A percentile compares a stretch with the other conserved stretches of the same genome.
Evolutionary conservation across 805 yeast genomes (phyloP).

Genomic region (Torulaspora franciscae): DNA sequence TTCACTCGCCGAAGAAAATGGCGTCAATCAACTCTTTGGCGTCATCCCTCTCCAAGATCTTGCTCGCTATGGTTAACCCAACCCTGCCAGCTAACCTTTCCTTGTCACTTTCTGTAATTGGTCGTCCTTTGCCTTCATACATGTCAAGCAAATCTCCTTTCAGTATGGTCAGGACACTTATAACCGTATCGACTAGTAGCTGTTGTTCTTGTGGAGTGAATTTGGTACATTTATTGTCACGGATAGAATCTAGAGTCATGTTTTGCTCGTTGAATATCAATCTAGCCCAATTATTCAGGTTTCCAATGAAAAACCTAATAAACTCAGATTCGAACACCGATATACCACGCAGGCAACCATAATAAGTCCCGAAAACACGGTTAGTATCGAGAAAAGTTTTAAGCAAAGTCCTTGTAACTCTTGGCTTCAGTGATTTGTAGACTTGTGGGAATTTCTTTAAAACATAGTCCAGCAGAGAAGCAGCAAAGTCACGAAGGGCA

Average conservation of each 20-base stretch:
- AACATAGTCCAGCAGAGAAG: slow-evolving; percentile 74
- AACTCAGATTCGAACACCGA: slow-evolving; percentile 83
- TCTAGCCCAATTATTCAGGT: slow-evolving; percentile 72
- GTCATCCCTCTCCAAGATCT: slow-evolving; percentile 44
- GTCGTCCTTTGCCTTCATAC: slow-evolving; percentile 37
- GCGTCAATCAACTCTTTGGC: slow-evolving; percentile 54
- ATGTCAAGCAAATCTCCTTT: slow-evolving; percentile 34
- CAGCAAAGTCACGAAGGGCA: slow-evolving; percentile 83
- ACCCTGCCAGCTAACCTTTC: slow-evolving; percentile 50
- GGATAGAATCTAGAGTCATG: slow-evolving; percentile 20
- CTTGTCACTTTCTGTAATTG: slow-evolving; percentile 35
- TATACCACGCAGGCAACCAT: slow-evolving; percentile 85
- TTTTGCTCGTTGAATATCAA: slow-evolving; percentile 45
- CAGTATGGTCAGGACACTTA: slow-evolving; percentile 53
- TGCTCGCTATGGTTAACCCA: slow-evolving; percentile 54
- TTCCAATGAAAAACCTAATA: slow-evolving; percentile 78
- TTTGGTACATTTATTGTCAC: slow-evolving; percentile 23
- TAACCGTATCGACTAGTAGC: slow-evolving; percentile 45
- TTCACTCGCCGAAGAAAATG: slow-evolving; percentile 63
- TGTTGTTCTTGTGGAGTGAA: slow-evolving; percentile 44
- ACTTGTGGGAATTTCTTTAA: slow-evolving; percentile 74
- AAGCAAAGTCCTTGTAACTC: slow-evolving; percentile 87
- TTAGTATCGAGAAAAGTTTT: slow-evolving; percentile 85
- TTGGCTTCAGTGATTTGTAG: slow-evolving; percentile 83
- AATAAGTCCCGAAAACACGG: slow-evolving; percentile 82